These are phyloP conservation scores for Hypoxylon sp. DNA, from an alignment of 2,329 filamentous ascomycete species.

Conservation along the genomic window DNA sequence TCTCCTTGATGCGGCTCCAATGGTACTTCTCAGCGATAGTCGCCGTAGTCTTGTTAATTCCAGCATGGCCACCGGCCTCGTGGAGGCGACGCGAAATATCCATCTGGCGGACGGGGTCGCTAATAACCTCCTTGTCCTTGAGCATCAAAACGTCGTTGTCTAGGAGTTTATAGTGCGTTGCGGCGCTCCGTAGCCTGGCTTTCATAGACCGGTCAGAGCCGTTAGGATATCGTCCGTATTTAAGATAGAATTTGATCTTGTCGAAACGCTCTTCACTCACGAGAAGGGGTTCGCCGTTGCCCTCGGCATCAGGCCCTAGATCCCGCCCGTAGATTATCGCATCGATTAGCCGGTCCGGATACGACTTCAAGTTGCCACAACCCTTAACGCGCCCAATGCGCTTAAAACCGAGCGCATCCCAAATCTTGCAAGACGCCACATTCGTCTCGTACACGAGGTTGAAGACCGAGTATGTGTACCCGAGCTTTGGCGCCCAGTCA, in stretches of 20 bases:
- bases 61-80: conserved; percentile 79
- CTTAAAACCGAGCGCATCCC: conserved; percentile 94
- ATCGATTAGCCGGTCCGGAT: conserved; percentile 78
- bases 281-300: conserved; percentile 77
- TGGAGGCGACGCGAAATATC: conserved; percentile 88
- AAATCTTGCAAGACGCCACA: conserved; percentile 89
- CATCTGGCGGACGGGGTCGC: conserved; percentile 90
- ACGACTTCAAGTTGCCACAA: conserved; percentile 77
- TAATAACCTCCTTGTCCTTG: conserved; percentile 97
- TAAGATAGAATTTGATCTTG: conserved; percentile 98
- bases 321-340: conserved; percentile 84
- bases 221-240: conserved; percentile 92
- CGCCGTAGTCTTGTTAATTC: conserved; percentile 98
- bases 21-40: conserved; percentile 94
- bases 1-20: conserved; percentile 98
- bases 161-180: conserved; percentile 92
- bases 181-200: conserved; percentile 91
- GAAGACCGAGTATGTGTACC: conserved; percentile 94
- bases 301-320: conserved; percentile 61
- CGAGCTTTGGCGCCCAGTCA: conserved; percentile 83
- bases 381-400: conserved; percentile 87
- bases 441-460: conserved; percentile 96
- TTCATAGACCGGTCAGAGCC: conserved; percentile 96
- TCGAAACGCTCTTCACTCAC: conserved; percentile 97
- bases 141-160: conserved; percentile 89